These are phyloP conservation scores for Stagonosporopsis tanaceti DNA, from an alignment of 2,329 filamentous ascomycete genomes.

Conservation along the genomic window DNA sequence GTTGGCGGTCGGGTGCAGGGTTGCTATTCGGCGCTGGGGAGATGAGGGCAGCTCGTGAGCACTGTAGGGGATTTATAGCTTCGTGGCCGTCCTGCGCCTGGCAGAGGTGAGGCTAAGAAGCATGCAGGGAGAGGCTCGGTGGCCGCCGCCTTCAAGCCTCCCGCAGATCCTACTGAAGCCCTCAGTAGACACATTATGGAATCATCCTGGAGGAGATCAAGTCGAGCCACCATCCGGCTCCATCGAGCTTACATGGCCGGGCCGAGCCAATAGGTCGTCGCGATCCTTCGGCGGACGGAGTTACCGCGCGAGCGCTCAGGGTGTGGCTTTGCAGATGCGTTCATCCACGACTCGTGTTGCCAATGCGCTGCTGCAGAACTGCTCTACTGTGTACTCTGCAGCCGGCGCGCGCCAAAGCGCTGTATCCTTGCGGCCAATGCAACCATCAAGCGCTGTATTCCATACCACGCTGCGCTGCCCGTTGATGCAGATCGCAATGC, in stretches of 20 bases:
- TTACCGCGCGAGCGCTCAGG: constrained; percentile 12
- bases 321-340: constrained; percentile 26
- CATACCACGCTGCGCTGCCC: constrained; percentile 5
- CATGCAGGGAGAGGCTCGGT: constrained; percentile 39
- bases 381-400: constrained; percentile 3
- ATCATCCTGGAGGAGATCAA: constrained; percentile 43
- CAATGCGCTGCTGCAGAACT: constrained; percentile 16
- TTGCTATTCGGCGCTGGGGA: constrained; percentile 25
- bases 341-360: constrained; percentile 17
- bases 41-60: constrained; percentile 26
- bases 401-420: constrained; percentile 11
- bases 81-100: constrained; percentile 1
- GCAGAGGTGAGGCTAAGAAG: constrained; percentile 13
- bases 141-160: constrained; percentile 37
- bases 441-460: constrained; percentile 9
- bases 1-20: constrained; percentile 12
- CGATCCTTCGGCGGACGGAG: constrained; percentile 22
- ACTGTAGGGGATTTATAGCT: constrained; percentile 40
- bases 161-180: constrained; percentile 39
- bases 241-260: constrained; percentile 27
- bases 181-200: constrained; percentile 37
- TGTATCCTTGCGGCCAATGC: constrained; percentile 15
- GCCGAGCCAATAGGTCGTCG: constrained; percentile 34
- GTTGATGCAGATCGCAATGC: constrained; percentile 15
- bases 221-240: constrained; percentile 41